Base-by-base conservation (phyloP, 345 rosid genomes). In the Eucalyptus pauciflora region DNA sequence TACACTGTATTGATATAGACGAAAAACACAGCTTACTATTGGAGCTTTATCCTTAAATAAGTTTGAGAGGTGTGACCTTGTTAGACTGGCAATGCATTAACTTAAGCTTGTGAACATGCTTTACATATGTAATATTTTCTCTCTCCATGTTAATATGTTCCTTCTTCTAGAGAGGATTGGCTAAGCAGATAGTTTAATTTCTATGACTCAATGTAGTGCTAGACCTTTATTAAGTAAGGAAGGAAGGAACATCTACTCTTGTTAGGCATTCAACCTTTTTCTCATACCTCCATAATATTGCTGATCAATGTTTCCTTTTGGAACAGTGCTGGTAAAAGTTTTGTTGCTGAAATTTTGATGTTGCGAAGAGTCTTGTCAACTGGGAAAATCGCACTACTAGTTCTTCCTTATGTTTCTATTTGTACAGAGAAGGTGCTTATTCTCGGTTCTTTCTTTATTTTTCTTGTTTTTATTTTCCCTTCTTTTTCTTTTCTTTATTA, bases 301-400 rank as follows among this genome's bases (percentile, higher is more conserved):
- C 91, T 88, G 93, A 91, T 89, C 86, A 83, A 45, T 87, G 37
- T 88, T 90, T 86, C 87, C 79, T 89, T 33, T 86, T 92, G 87
- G 86, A 33, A 86, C 93, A 97, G 99, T 92, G 99, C 99, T 87
- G 99, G 99, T 31, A 97, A 97, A 95, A 97, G 99, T 93, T 96
- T 97, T 94, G 99, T 97, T 49, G 99, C 99, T 80, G 99, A 96
- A 91, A 96, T 97, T 89, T 94, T 97, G 95, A 96, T 97, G 99
- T 93, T 97, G 91, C 96, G 97, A 67, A 95, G 95, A 93, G 94
- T 96, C 91, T 87, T 97, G 88, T 94, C 95, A 90, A 95, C 96
- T 54, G 96, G 97, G 89, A 97, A 97, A 91, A 94, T 95, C 89
- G 99, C 98, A 90, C 87, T 97, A 56, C 98, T 97, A 89, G 99